Evolutionary conservation across 345 rosid genomes (phyloP), one percentile per base, ranked within the genome.

Genomic region (Populus nigra): DNA sequence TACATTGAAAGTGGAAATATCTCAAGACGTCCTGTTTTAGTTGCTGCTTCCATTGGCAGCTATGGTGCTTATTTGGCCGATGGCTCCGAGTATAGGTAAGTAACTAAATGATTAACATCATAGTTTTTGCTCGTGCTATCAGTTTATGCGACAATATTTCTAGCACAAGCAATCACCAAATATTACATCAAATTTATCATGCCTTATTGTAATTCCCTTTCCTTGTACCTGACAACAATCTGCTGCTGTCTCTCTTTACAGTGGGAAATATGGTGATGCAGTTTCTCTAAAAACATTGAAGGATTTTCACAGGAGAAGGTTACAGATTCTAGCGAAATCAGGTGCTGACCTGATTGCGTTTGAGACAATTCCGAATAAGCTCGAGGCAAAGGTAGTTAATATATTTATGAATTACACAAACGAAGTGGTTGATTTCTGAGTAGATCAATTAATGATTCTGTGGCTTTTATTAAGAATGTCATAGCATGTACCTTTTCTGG

Each of bases 51-150:
- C n/a, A 87, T 94, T 16, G 97, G 98, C 74, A 94, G 97, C 86
- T 94, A 94, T 77, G 98, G 97, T 16, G 98, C 97, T 83, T 91
- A 89, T 87, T 88, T 94, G 80, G 94, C 97, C 31, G 97, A 93
- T 85, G 98, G 97, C 11, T 93, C 98, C 4, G 98, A 94, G 79
- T 94, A 94, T 76, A 93, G 94, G 97, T 89, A 49, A 78, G 31
- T 1, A n/a, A n/a, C 2, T 31, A 33, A 23, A 25, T 4, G 10
- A 50, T 10, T 55, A 22, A 35, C 53, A 8, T 5, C 8, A 11
- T 9, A 1, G 10, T 65, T 17, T 16, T 39, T 9, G 65, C 29
- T 23, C 16, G 16, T 23, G 15, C 1, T n/a, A 3, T 10, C 65
- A 59, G 29, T 23, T 23, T 59, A 59, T n/a, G 5, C 7, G 16